Percentiles rank a stretch among this genome's conserved stretches.
phyloP scores from a whole-genome alignment of 768 basidiomycete genomes.

The Candolleomyces eurysporus region DNA sequence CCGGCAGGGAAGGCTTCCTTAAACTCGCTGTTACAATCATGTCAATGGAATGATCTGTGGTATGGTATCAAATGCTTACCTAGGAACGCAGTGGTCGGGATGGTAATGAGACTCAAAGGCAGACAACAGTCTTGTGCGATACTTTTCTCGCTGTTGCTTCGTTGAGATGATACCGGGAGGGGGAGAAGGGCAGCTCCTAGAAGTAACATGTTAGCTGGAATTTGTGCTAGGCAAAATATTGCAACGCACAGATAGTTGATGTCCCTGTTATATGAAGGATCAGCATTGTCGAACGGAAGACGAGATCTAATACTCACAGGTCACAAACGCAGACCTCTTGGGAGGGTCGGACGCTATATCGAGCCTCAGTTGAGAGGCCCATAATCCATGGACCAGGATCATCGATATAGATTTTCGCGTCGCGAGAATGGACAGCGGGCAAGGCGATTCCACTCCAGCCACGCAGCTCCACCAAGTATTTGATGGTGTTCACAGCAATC shows the following conservation, averaged over 20 bases:
- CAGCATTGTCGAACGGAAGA: not conserved
- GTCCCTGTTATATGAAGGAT: constrained; percentile 44
- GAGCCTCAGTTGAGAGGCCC: constrained; percentile 81
- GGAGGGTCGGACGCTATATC: constrained; percentile 71
- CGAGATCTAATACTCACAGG: constrained; percentile 49
- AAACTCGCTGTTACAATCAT: constrained; percentile 64
- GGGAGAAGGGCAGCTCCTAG: constrained; percentile 75
- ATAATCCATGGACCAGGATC: constrained; percentile 98
- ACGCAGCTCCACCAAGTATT: constrained; percentile 87
- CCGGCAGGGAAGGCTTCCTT: constrained; percentile 95
- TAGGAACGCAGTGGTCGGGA: constrained; percentile 82
- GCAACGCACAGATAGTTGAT: constrained; percentile 71
- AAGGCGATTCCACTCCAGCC: constrained; percentile 92
- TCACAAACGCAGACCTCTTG: constrained; percentile 88
- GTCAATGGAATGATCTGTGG: constrained; percentile 6
- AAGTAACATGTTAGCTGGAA: constrained; percentile 4
- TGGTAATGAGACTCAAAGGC: constrained; percentile 88
- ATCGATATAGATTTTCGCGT: constrained; percentile 90
- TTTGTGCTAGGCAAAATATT: not conserved
- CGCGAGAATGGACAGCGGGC: constrained; percentile 80
- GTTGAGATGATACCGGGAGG: constrained; percentile 70
- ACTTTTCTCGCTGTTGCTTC: constrained; percentile 80
- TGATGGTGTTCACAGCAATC: constrained; percentile 88
- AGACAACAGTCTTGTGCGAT: constrained; percentile 65
- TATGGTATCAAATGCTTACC: constrained; percentile 31